Evolutionary conservation across 768 basidiomycete species (phyloP).

Genomic region (Cystofilobasidium capitatum): DNA sequence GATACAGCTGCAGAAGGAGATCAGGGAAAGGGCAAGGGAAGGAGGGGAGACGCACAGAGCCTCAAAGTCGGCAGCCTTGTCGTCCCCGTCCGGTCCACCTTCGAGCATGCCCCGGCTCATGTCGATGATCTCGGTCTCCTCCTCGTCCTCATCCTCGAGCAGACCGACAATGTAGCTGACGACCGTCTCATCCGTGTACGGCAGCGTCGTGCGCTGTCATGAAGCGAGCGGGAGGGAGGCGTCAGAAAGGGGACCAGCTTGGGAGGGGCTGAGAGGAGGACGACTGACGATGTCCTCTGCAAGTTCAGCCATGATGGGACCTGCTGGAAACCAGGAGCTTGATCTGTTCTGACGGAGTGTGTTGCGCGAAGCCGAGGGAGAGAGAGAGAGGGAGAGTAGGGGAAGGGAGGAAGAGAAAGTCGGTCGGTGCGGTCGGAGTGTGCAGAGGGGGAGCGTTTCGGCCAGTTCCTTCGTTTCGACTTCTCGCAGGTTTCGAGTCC

Average conservation of each 20-base stretch:
- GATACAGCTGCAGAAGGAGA: conserved; percentile 49
- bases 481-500: too few species aligned
- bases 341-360: too few species aligned
- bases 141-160: conserved; percentile 77
- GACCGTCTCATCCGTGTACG: conserved; percentile 66
- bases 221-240: neutral
- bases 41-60: conserved; percentile 41
- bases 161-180: conserved; percentile 80
- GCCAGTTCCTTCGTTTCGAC: too few species aligned
- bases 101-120: conserved; percentile 63
- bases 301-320: conserved; percentile 13
- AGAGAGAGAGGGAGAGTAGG: too few species aligned
- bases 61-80: conserved; percentile 42
- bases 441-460: too few species aligned
- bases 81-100: conserved; percentile 25
- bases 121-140: conserved; percentile 67
- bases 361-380: too few species aligned
- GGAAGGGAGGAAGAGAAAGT: too few species aligned
- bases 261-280: neutral
- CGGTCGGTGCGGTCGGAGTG: too few species aligned
- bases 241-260: neutral
- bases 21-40: neutral
- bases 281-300: conserved; percentile 22
- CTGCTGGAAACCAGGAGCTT: too few species aligned
- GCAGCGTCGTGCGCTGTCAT: conserved; percentile 31